Conservation (phyloP, 768 basidiomycete species). For the Grammothele lineata region DNA sequence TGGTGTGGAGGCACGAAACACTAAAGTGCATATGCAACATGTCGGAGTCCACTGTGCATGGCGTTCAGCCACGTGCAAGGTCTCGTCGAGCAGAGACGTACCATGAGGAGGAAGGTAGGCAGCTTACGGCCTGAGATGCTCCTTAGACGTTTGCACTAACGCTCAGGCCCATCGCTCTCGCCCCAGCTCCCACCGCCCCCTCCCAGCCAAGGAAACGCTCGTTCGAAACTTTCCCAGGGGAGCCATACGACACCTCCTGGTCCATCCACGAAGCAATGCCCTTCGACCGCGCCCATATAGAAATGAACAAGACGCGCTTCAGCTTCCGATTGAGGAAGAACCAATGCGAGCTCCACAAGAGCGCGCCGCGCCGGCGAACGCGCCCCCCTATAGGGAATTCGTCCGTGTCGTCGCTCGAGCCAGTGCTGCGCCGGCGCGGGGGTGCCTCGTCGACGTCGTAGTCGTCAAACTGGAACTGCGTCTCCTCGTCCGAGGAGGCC, state of each 20-base stretch:
- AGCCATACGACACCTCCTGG: constrained; percentile 29
- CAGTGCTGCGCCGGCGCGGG: constrained; percentile 25
- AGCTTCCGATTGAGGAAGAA: constrained; percentile 93
- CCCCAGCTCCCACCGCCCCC: constrained; percentile 74
- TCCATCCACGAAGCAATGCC: constrained; percentile 46
- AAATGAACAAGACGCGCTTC: constrained; percentile 89
- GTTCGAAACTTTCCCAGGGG: constrained; percentile 29
- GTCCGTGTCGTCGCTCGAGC: constrained; percentile 19
- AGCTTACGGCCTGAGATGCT: not conserved
- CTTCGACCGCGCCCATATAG: constrained; percentile 83
- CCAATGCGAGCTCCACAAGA: constrained; percentile 96
- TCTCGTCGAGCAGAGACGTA: not conserved
- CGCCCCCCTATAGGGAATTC: constrained; percentile 33
- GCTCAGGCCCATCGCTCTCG: constrained; percentile 68
- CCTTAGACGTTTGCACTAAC: constrained; percentile 18
- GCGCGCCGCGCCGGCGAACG: constrained; percentile 62
- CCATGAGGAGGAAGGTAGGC: not conserved
- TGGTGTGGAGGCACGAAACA: too few relatives aligned
- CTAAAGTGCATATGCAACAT: too few relatives aligned
- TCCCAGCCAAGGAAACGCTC: constrained; percentile 82
- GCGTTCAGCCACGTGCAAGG: constrained; percentile 3
- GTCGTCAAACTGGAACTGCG: constrained; percentile 74
- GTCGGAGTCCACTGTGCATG: constrained; percentile 6
- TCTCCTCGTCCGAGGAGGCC: constrained; percentile 60
- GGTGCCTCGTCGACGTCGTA: constrained; percentile 64